Evolutionary conservation across 805 yeast species (phyloP), one percentile per base, ranked within the genome.

Genomic region (Saitoella complicata): DNA sequence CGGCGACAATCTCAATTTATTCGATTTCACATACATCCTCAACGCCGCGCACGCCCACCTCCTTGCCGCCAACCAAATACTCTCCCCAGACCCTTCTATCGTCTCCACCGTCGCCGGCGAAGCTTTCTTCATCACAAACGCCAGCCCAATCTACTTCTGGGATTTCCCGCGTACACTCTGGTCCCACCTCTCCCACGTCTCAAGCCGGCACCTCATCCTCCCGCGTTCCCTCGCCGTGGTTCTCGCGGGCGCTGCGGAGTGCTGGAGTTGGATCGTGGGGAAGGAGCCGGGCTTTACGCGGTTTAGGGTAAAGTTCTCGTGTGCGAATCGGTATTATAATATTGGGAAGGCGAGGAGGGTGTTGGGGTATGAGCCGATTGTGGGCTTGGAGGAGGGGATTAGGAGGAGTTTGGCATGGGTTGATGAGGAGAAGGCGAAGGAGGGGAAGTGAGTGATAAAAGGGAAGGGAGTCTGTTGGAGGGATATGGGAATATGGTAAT

Each of bases 1-100:
- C 41, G 98, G 99, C 52, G 93, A 85, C 59, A 91, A 91, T 64
- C 76, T 82, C 60, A 91, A 91, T 58, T 64, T 91, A 45, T 91
- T 88, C 56, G 99, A 91, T 60, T 87, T 95, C 83, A 85, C 97
- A 0, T 91, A 86, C 58, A 97, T 80, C n/a, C 97, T 96, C 8
- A 91, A 91, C 62, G 97, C 93, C 37, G 97, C 98, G 0, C 93
- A 86, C 62, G 80, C 96, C 7, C 99, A 91, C 60, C 88, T 88
- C 7, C 66, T 91, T 42, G 98, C 97, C 1, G 94, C 95, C 5
- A 66, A 80, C 55, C 78, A 78, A 60, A 60, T 87, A 12, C 61
- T 84, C 12, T 67, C 73, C 46, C 65, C 72, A 5, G 53, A 53
- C 5, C 53, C 45, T 10, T 65, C 10, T 9, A 31, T n/a, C 5